Evolutionary conservation across 1,284 basidiomycete genomes (phyloP).

Genomic region (Ustilago vetiveriae): DNA sequence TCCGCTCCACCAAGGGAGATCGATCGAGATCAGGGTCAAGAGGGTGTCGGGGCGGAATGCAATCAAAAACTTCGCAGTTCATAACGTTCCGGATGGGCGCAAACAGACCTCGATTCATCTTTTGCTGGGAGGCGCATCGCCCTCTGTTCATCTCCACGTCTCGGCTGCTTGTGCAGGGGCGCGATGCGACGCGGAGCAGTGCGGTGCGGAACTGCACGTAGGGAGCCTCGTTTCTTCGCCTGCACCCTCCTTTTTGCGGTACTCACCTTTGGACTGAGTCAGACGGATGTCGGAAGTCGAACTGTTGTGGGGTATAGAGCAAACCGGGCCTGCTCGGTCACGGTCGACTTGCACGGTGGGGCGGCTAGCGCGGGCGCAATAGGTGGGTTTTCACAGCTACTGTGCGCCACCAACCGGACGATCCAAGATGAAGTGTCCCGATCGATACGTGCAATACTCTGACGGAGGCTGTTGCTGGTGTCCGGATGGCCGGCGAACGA

Average conservation of each 20-base stretch:
- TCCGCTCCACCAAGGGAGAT: background rate
- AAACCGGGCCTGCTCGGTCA: no score
- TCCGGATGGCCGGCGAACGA: background rate
- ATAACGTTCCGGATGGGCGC: slow-evolving; percentile 13
- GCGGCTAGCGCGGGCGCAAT: slow-evolving; percentile 3
- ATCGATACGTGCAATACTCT: background rate
- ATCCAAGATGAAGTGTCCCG: slow-evolving; percentile 16
- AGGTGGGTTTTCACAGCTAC: slow-evolving; percentile 5
- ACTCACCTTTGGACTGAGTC: background rate
- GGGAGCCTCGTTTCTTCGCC: background rate
- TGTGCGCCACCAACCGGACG: slow-evolving; percentile 1
- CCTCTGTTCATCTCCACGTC: slow-evolving; percentile 7
- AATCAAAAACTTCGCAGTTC: background rate
- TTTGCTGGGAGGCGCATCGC: background rate
- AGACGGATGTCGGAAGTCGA: slow-evolving; percentile 1
- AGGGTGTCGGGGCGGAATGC: no score
- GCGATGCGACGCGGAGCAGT: background rate
- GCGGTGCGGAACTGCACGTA: background rate
- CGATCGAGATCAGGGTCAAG: no score
- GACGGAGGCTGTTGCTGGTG: background rate
- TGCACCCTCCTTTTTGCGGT: no score
- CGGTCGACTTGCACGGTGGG: slow-evolving; percentile 21
- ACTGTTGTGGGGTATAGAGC: no score
- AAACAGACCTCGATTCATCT: slow-evolving; percentile 32
- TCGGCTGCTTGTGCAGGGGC: background rate